Conservation (phyloP, 371 early-diverging fungal species). For the Mucor indicus region DNA sequence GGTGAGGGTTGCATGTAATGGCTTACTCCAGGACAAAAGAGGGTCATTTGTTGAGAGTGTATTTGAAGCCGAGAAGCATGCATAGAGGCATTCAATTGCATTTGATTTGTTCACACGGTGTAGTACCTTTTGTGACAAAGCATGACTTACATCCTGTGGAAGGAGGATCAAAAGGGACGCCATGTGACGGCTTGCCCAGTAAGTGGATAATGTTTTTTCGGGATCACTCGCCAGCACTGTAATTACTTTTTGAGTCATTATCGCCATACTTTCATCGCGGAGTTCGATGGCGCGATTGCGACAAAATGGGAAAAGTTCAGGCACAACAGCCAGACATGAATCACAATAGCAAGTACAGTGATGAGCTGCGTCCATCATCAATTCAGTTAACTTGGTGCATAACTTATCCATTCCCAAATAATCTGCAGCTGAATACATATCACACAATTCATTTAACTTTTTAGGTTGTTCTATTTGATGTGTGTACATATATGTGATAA, state of each 20-base stretch:
- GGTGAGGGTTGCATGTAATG: constrained; percentile 22
- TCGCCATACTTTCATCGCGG: constrained; percentile 19
- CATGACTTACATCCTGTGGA: constrained; percentile 23
- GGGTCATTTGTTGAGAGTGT: constrained; percentile 17
- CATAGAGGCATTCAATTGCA: constrained; percentile 29
- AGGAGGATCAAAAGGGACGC: constrained; percentile 17
- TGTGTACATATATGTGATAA: constrained; percentile 36
- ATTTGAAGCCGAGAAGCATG: constrained; percentile 23
- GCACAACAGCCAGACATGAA: constrained; percentile 15
- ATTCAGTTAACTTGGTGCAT: constrained; percentile 11
- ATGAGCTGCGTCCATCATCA: constrained; percentile 15
- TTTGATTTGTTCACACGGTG: constrained; percentile 32
- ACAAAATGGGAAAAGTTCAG: constrained; percentile 18
- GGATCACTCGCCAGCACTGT: constrained; percentile 25
- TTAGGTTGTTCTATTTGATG: constrained; percentile 11
- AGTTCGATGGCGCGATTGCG: constrained; percentile 12
- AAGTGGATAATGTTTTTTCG: constrained; percentile 21
- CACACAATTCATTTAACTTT: constrained; percentile 11
- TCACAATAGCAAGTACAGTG: constrained; percentile 24
- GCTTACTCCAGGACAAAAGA: constrained; percentile 19
- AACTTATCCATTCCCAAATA: constrained; percentile 33
- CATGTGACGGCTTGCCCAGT: constrained; percentile 28
- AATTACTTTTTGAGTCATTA: constrained; percentile 17
- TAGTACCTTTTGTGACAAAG: constrained; percentile 20
- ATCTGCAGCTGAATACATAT: constrained; percentile 30